Evolutionary conservation across 78 protist species (phyloP).

Genomic region (Neovahlkampfia damariscottae): DNA sequence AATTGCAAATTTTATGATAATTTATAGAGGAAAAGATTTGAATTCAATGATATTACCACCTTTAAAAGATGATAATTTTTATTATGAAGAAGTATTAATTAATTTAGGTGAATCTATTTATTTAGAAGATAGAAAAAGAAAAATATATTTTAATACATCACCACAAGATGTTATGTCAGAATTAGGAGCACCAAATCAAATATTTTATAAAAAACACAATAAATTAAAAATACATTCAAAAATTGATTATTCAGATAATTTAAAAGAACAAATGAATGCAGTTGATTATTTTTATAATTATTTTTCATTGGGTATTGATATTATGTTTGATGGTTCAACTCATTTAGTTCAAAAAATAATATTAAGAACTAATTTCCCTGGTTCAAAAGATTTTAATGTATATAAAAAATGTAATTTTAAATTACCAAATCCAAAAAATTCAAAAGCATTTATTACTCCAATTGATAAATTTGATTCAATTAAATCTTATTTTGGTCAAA

Average conservation of each 20-base stretch:
- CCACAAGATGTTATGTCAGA: background rate
- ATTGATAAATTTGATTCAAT: background rate
- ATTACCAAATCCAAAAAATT: background rate
- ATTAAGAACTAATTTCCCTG: constrained; percentile 70
- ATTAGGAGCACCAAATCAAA: background rate
- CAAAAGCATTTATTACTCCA: background rate
- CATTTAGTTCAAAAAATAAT: constrained; percentile 68
- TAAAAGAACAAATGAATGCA: background rate
- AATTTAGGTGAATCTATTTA: background rate
- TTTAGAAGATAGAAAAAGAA: background rate
- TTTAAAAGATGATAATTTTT: background rate
- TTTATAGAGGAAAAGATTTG: constrained; percentile 37
- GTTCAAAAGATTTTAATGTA: constrained; percentile 57
- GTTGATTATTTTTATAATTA: constrained; percentile 75
- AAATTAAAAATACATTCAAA: background rate
- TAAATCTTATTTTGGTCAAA: background rate
- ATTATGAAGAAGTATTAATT: background rate
- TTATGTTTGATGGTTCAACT: constrained; percentile 51
- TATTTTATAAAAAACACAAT: background rate
- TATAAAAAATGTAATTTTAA: constrained; percentile 17
- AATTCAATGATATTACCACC: constrained; percentile 9
- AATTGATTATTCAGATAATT: background rate
- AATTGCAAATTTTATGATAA: constrained; percentile 23
- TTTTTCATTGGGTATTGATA: constrained; percentile 66
- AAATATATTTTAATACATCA: background rate